These are phyloP conservation scores for Elsinoe batatas DNA, from an alignment of 2,329 filamentous ascomycete species.

Conservation along the genomic window DNA sequence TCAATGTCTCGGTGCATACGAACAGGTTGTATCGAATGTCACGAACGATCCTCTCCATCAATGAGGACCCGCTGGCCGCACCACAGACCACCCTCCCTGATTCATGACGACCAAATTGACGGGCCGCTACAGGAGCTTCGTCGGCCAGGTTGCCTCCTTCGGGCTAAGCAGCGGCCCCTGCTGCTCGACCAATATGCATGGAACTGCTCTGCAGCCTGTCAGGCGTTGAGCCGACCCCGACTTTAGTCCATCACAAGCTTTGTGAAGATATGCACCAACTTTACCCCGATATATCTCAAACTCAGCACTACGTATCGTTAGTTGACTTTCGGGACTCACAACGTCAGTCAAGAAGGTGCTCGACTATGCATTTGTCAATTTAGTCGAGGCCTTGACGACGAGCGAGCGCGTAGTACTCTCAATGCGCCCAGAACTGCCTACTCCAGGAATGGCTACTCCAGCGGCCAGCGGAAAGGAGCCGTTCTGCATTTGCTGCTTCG, in stretches of 20 bases:
- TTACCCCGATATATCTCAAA: background rate
- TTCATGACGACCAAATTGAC: slow-evolving; percentile 1
- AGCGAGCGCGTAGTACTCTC: too few relatives aligned
- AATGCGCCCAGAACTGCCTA: background rate
- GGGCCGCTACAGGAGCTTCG: background rate
- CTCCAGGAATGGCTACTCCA: background rate
- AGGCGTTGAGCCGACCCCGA: slow-evolving; percentile 1
- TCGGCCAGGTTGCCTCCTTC: slow-evolving; percentile 2
- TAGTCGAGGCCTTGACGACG: too few relatives aligned
- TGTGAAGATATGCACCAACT: slow-evolving; percentile 1
- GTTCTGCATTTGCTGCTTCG: background rate
- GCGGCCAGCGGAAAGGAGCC: background rate
- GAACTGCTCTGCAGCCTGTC: slow-evolving; percentile 10
- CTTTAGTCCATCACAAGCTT: slow-evolving; percentile 5
- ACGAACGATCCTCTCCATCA: background rate
- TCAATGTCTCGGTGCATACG: background rate
- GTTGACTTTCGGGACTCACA: background rate
- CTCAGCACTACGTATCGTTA: background rate
- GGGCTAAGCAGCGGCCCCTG: background rate
- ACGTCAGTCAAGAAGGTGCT: background rate
- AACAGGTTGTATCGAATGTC: background rate
- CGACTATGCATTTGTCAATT: background rate
- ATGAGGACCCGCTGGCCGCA: background rate
- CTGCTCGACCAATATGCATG: slow-evolving; percentile 1
- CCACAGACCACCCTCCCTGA: background rate